A percentile compares a stretch with the other conserved stretches of the same genome.
These are phyloP conservation scores for Petunia hybrid DNA, from an alignment of 305 asterid genomes.

Conservation along the genomic window DNA sequence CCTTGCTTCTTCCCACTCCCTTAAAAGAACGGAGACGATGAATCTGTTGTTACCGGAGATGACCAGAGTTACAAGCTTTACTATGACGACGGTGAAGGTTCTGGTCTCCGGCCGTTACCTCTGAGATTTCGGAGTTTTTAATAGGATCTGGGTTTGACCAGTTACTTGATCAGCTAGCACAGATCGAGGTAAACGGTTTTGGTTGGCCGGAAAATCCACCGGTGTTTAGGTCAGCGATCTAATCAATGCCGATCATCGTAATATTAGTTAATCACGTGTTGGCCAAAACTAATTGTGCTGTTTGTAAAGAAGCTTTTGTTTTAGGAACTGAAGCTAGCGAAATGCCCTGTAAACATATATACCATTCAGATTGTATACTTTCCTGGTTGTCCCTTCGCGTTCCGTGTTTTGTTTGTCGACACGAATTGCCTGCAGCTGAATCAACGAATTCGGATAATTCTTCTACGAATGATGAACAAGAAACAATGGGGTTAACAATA, in stretches of 20 bases:
- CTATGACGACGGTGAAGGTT: too few relatives aligned
- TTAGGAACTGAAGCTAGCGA: conserved; percentile 75
- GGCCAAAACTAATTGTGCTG: conserved; percentile 69
- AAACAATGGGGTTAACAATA: too few relatives aligned
- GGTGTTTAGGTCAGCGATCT: conserved; percentile 70
- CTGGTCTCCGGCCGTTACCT: too few relatives aligned
- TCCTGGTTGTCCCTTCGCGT: too few relatives aligned
- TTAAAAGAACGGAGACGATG: too few relatives aligned
- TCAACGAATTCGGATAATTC: conserved; percentile 51
- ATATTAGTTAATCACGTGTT: conserved; percentile 55
- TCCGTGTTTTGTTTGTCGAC: too few relatives aligned
- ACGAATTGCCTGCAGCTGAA: conserved; percentile 64
- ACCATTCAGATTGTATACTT: too few relatives aligned
- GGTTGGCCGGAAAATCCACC: conserved; percentile 68
- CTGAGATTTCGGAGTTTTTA: conserved; percentile 73
- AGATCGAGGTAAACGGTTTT: conserved; percentile 73
- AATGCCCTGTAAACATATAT: conserved; percentile 79
- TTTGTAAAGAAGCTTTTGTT: too few relatives aligned
- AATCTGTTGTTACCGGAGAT: too few relatives aligned
- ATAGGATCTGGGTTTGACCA: conserved; percentile 79
- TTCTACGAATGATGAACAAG: conserved; percentile 47
- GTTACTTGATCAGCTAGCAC: conserved; percentile 71
- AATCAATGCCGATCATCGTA: conserved; percentile 57
- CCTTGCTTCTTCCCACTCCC: too few relatives aligned
- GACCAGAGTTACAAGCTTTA: too few relatives aligned